phyloP scores from a whole-genome alignment of 2,329 filamentous ascomycete genomes.

The Alternaria longipes region DNA sequence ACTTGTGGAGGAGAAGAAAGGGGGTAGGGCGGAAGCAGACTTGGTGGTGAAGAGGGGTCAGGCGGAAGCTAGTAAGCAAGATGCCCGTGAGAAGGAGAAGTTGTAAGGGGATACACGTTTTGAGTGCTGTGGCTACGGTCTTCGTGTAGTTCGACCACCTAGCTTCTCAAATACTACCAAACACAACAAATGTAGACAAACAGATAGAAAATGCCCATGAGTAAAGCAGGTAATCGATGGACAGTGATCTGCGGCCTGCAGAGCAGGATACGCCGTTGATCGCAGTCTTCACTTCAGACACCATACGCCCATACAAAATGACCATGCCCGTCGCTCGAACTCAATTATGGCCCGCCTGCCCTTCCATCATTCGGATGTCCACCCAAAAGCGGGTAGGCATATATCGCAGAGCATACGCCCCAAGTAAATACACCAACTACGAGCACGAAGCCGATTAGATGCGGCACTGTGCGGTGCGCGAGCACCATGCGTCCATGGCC shows the following conservation, averaged over 20 bases:
- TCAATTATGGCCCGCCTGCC: background rate
- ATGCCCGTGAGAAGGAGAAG: background rate
- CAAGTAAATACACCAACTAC: conserved; percentile 30
- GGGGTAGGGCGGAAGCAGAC: conserved; percentile 10
- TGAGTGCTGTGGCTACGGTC: background rate
- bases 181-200: background rate
- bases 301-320: background rate
- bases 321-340: background rate
- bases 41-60: conserved; percentile 3
- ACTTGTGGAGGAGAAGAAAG: conserved; percentile 30
- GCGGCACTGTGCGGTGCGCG: conserved; percentile 31
- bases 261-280: background rate
- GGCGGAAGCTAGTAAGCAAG: background rate
- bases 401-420: conserved; percentile 32
- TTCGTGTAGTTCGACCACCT: background rate
- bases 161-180: background rate
- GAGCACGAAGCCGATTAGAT: conserved; percentile 25
- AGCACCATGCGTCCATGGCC: conserved; percentile 33
- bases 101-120: background rate
- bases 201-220: background rate
- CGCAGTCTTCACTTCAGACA: background rate
- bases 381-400: conserved; percentile 25
- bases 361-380: conserved; percentile 15
- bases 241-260: background rate
- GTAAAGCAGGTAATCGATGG: no score